A percentile compares a stretch with the other conserved stretches of the same genome.
phyloP scores from a whole-genome alignment of 495 filamentous ascomycete species.

The Daldinia concentrica region DNA sequence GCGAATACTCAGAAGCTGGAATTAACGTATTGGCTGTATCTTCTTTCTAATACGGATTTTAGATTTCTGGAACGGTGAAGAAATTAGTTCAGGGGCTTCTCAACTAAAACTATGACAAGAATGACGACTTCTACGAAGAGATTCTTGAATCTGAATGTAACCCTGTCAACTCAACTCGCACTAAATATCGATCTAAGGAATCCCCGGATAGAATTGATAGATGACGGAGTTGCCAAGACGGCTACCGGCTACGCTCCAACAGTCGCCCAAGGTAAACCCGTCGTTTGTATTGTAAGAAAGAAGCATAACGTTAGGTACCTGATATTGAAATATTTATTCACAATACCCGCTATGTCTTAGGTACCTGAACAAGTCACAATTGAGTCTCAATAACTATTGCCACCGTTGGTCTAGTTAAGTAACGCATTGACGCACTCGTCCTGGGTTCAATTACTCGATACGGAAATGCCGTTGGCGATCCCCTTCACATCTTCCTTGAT shows the following conservation, averaged over 20 bases:
- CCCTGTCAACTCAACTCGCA: constrained; percentile 5
- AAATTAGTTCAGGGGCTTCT: constrained; percentile 22
- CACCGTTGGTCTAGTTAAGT: constrained; percentile 24
- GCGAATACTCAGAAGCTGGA: neutral
- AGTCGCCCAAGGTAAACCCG: neutral
- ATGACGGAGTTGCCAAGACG: constrained; percentile 36
- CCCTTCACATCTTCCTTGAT: constrained; percentile 16
- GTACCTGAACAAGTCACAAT: neutral
- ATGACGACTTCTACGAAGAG: constrained; percentile 21
- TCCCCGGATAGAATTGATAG: neutral
- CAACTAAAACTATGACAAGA: neutral
- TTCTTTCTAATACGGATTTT: neutral
- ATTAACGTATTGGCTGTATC: neutral
- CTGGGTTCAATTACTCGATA: constrained; percentile 20
- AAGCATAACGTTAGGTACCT: neutral
- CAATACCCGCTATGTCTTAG: neutral
- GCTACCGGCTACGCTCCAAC: constrained; percentile 15
- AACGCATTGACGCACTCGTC: constrained; percentile 27
- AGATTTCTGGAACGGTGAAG: constrained; percentile 8
- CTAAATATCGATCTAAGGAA: constrained; percentile 24
- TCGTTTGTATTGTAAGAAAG: neutral
- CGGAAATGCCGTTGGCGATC: constrained; percentile 24
- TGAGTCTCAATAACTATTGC: constrained; percentile 6
- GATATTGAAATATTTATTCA: neutral
- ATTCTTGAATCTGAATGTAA: constrained; percentile 32